phyloP scores from a whole-genome alignment of 257 asterid genomes.

The Euphrasia confusa region DNA sequence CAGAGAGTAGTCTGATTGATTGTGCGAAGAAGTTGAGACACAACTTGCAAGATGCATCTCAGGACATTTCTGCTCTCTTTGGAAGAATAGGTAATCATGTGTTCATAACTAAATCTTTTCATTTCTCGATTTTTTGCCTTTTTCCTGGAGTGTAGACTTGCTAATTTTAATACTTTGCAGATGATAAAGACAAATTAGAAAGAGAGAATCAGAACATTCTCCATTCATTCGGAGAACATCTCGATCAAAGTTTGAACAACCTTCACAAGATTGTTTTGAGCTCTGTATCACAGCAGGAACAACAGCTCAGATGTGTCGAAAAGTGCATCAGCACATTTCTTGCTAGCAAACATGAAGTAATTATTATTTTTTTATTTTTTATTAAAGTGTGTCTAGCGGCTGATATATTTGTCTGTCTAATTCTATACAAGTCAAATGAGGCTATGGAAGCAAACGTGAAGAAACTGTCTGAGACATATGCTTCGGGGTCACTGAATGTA shows the following conservation, averaged over 20 bases:
- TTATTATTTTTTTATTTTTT: slow-evolving; percentile 7
- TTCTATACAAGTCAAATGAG: slow-evolving; percentile 44
- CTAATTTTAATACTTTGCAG: slow-evolving; percentile 38
- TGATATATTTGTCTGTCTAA: slow-evolving; percentile 22
- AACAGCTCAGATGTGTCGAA: slow-evolving; percentile 52
- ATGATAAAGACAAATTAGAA: slow-evolving; percentile 65
- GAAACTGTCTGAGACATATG: slow-evolving; percentile 47
- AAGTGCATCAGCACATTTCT: slow-evolving; percentile 46
- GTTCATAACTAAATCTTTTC: slow-evolving; percentile 12
- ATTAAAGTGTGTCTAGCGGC: slow-evolving; percentile 20
- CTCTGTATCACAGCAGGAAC: slow-evolving; percentile 63
- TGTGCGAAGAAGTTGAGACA: slow-evolving; percentile 59
- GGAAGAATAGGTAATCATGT: slow-evolving; percentile 51
- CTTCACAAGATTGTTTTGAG: slow-evolving; percentile 52
- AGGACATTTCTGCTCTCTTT: slow-evolving; percentile 58
- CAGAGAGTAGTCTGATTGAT: slow-evolving; percentile 58
- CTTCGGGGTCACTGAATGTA: slow-evolving; percentile 45
- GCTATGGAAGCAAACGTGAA: slow-evolving; percentile 56
- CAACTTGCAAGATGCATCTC: slow-evolving; percentile 61
- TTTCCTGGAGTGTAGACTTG: background rate
- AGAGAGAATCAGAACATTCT: slow-evolving; percentile 57
- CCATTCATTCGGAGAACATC: slow-evolving; percentile 50
- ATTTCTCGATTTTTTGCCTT: background rate
- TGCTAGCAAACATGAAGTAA: slow-evolving; percentile 59
- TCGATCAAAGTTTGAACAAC: slow-evolving; percentile 56